Base-by-base conservation (phyloP, 2,329 filamentous ascomycete species). In the Aspergillus ochraceoroseus region DNA sequence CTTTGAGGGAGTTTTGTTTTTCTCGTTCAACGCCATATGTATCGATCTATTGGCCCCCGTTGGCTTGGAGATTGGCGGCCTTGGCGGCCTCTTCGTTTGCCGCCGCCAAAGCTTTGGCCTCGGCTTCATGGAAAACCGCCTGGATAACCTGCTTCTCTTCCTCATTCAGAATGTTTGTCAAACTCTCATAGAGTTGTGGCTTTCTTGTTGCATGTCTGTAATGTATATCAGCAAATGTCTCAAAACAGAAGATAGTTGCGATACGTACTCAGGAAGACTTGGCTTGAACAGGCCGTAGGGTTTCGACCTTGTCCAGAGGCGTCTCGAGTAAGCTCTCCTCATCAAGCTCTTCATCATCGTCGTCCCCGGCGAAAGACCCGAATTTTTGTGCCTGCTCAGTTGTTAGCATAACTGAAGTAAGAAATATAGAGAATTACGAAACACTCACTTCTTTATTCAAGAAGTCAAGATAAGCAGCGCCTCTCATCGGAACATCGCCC, bases 381-480 rank as follows among this genome's bases (percentile, higher is more conserved):
- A 92, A 90, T 63, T 92, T 94, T 56, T 87, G 82, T 8, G 88
- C 87, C 81, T 87, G 51, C 41, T 22, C 31, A 38, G 9, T n/a
- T n/a, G n/a, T n/a, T n/a, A n/a, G n/a, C n/a, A n/a, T n/a, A n/a
- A n/a, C n/a, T n/a, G n/a, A n/a, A n/a, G n/a, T n/a, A n/a, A n/a
- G n/a, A n/a, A n/a, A n/a, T n/a, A n/a, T n/a, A n/a, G n/a, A n/a
- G n/a, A n/a, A n/a, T n/a, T n/a, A n/a, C n/a, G n/a, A n/a, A n/a
- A n/a, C n/a, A n/a, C 73, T 62, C 61, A 82, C 84, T 73, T 96
- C 90, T 62, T 94, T 85, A 55, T 90, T 94, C 18, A 98, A 70
- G 71, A 98, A 98, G 53, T 96, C 89, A 32, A 98, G 78, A 63
- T 98, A 98, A 4, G 90, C 87, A 15, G 85, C 84, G 63, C 87